Base-by-base conservation (phyloP, 2,329 filamentous ascomycete species). In the Stemphylium beticola region DNA sequence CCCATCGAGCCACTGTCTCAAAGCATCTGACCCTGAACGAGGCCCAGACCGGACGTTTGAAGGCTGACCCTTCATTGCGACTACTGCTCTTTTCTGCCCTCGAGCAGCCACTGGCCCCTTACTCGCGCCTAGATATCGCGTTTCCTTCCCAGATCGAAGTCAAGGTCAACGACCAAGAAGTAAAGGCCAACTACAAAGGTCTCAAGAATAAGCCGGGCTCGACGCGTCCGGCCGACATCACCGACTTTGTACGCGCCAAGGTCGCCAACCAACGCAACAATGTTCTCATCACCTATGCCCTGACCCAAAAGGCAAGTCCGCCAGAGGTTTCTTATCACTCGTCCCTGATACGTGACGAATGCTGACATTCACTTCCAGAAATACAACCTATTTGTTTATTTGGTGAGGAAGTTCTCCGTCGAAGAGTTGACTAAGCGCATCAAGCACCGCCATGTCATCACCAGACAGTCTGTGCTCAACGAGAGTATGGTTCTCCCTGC, bases 121-220 rank as follows among this genome's bases (percentile, higher is more conserved):
- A 61, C 55, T 57, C 68, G 4, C 66, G 71, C 22, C 76, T 79
- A 32, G 92, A 98, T 58, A 87, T 99, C 49, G 80, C 91, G 0
- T 99, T 99, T 62, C 95, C 95, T 1, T 87, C 93, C 65, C 92
- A 97, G 76, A 90, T 95, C 29, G 95, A 99, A 73, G 83, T 99
- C 53, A 93, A 92, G 72, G 86, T 96, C 51, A 99, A 99, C 66
- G 84, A 87, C 9, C 89, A 89, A 31, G 92, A 97, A 53, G 84
- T 97, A 63, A 95, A 93, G 75, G 89, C 90, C n/a, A 99, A 98
- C 73, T 83, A 96, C 63, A 90, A 95, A 64, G 95, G 95, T 4
- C 77, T 99, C 58, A 99, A 99, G 77, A 97, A 96, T 74, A 96
- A 95, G 74, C 91, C 93, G 6, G 95, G 95, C 18, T 96, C 95